Evolutionary conservation across 495 filamentous ascomycete genomes (phyloP).

Genomic region (Niebla homalea): DNA sequence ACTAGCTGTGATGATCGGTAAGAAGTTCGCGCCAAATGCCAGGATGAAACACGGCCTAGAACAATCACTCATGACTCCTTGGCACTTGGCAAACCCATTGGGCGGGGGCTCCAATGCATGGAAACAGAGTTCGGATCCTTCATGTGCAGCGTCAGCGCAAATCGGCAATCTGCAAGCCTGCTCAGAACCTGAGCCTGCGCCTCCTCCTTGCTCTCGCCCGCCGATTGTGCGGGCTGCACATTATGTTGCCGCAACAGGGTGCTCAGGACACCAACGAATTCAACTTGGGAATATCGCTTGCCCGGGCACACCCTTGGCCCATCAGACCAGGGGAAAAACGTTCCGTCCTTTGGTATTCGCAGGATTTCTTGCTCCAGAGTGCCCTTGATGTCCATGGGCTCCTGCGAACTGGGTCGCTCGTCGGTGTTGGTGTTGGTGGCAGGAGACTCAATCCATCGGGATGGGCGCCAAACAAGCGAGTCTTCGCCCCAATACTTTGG

Average conservation of each 20-base stretch:
- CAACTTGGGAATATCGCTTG: constrained; percentile 38
- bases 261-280: constrained; percentile 37
- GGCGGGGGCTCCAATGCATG: too few species aligned
- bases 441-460: constrained; percentile 28
- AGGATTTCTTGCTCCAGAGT: too few species aligned
- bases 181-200: constrained; percentile 22
- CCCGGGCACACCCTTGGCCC: constrained; percentile 36
- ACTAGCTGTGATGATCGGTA: too few species aligned
- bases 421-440: not conserved
- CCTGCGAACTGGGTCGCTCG: not conserved
- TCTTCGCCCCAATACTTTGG: constrained; percentile 29
- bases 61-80: too few species aligned
- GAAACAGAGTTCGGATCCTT: too few species aligned
- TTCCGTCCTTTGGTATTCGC: too few species aligned
- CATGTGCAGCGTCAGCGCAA: constrained; percentile 11
- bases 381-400: too few species aligned
- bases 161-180: constrained; percentile 19
- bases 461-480: constrained; percentile 30
- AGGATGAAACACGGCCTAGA: too few species aligned
- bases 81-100: too few species aligned
- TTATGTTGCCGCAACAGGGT: constrained; percentile 27
- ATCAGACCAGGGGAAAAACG: constrained; percentile 36
- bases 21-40: too few species aligned
- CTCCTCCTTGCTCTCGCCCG: constrained; percentile 19
- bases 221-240: constrained; percentile 16